Evolutionary conservation across 768 basidiomycete genomes (phyloP), one percentile per base, ranked within the genome.

Genomic region (Leccinum rimulosum): DNA sequence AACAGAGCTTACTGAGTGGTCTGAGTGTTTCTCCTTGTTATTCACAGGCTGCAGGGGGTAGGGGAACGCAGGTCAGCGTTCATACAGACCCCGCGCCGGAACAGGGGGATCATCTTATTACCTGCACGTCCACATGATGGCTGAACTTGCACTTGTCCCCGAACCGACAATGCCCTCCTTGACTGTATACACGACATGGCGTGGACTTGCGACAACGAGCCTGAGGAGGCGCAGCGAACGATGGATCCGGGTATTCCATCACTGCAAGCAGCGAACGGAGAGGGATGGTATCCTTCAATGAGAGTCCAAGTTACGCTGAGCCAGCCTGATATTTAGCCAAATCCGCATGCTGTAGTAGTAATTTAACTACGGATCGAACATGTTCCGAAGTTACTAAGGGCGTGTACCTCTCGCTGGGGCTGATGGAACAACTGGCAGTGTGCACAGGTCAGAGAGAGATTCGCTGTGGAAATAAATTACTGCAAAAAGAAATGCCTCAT

Each of bases 111-210:
- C 1, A 0, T 43, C 1, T 60, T 40, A 63, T 25, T 25, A 25
- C 61, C 61, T 63, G 67, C 6, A 59, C 50, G 0, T 30, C 11
- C 6, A 3, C 33, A 10, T 61, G 59, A 33, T 74, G 73, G 17
- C 60, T 58, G n/a, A 61, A 70, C 60, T n/a, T 68, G 61, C 71
- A 73, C 40, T 54, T 62, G 45, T 61, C 56, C 19, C 72, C 71
- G 38, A 49, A 72, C 31, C 63, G 73, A 66, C 71, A 73, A 15
- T 54, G n/a, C 0, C 35, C 35, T 35, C 71, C 73, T 57, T 66
- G 68, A 47, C 11, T 33, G 36, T 72, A 50, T 5, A 52, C 17
- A 27, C 68, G 72, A 19, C 71, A 73, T 4, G 65, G 61, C 27
- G 1, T 4, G 19, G 57, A 19, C 51, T 56, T 66, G 47, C 43